phyloP scores from a whole-genome alignment of 257 asterid species.

The Solanum piurae region DNA sequence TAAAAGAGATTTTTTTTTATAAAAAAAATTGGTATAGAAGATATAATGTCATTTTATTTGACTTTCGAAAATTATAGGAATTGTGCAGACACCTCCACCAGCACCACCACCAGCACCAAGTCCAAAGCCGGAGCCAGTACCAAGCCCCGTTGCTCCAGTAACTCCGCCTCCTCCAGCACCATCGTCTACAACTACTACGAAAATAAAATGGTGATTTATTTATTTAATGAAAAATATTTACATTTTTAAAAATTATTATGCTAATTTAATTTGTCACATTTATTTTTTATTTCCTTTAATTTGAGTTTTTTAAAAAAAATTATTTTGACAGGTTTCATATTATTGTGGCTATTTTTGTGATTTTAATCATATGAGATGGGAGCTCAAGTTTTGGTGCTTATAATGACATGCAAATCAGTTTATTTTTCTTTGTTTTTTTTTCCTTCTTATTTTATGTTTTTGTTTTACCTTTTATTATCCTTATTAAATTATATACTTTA shows the following conservation, averaged over 20 bases:
- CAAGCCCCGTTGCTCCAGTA: constrained; percentile 11
- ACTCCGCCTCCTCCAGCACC: neutral
- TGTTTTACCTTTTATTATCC: neutral
- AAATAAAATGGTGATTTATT: neutral
- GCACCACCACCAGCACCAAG: constrained; percentile 3
- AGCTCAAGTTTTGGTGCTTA: neutral
- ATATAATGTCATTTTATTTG: neutral
- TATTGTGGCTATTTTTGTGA: neutral
- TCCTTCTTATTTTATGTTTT: neutral
- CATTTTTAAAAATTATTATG: neutral
- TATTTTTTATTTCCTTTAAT: neutral
- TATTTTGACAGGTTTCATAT: neutral
- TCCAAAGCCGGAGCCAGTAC: constrained; percentile 1
- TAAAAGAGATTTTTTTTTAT: too few species aligned
- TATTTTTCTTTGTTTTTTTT: neutral
- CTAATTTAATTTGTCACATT: neutral
- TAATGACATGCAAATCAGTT: neutral
- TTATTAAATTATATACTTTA: neutral
- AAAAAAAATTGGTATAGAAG: neutral
- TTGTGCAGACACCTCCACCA: constrained; percentile 22
- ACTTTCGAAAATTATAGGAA: constrained; percentile 13
- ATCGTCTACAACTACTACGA: neutral
- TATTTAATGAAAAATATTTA: neutral
- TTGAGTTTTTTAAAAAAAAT: neutral
- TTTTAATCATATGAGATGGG: neutral